Evolutionary conservation across 2,329 filamentous ascomycete genomes (phyloP), one percentile per base, ranked within the genome.

Genomic region (Chaetomiaceae sp.): DNA sequence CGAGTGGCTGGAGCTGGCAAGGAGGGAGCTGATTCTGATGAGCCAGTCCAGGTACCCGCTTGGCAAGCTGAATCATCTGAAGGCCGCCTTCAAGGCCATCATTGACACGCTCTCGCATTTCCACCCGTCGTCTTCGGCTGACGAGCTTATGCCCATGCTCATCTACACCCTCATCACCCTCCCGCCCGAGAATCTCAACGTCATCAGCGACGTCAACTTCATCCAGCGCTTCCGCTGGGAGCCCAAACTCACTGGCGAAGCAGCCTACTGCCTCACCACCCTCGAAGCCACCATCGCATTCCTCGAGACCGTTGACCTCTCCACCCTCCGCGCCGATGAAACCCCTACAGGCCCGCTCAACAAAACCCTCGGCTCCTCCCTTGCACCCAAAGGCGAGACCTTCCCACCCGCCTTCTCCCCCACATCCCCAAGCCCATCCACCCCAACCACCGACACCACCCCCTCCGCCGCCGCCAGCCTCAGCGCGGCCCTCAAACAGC

Each of bases 161-260:
- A 98, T 98, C 51, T 98, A 95, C 68, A 88, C 89, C 0, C 77
- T 98, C 50, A 94, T 98, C 62, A 96, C 89, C 3, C 84, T 90
- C 36, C 84, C 88, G 0, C 86, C 90, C 0, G 86, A 93, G 64
- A 79, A 83, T 27, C 83, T 97, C 38, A 87, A 90, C 63, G 84
- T 90, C 45, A 88, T 95, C 60, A 97, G 91, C 70, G 94, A 98
- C 63, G 73, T 94, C n/a, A 81, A 86, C 57, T 98, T 97, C 63
- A 89, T 97, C 55, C 90, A 97, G 62, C 75, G 86, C 51, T 98
- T 98, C 63, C 81, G 93, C 46, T 87, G 88, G 63, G 80, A 87
- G 42, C 83, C 74, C 53, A 95, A 91, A 59, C 78, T 97, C 30
- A 88, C 94, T 47, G 93, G 93, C 14, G 93, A 98, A 66, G 86